phyloP scores from a whole-genome alignment of 2,329 filamentous ascomycete genomes.

The Pseudogymnoascus sp. region DNA sequence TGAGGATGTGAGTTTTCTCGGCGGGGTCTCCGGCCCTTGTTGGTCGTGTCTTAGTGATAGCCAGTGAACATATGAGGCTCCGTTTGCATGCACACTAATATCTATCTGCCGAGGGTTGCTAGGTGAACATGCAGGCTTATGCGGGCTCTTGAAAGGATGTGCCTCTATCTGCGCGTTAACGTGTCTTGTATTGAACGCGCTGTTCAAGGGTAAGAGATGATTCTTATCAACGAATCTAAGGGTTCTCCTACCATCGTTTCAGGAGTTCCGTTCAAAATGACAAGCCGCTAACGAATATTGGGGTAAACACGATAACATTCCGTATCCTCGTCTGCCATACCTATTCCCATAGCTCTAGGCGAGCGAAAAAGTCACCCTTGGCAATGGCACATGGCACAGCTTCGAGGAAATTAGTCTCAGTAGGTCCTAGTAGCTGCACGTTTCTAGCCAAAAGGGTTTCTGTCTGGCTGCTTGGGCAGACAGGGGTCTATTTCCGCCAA shows the following conservation, averaged over 20 bases:
- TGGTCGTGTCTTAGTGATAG: conserved; percentile 37
- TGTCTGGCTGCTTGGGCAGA: conserved; percentile 23
- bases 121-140: conserved; percentile 26
- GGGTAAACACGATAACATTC: background rate
- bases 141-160: conserved; percentile 28
- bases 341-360: background rate
- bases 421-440: conserved; percentile 9
- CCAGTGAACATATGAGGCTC: conserved; percentile 35
- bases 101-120: conserved; percentile 5
- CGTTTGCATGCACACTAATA: conserved; percentile 27
- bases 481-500: conserved; percentile 18
- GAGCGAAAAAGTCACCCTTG: background rate
- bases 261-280: background rate
- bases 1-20: conserved; percentile 33
- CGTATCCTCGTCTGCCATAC: background rate
- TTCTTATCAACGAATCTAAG: conserved; percentile 10
- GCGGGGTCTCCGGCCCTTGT: conserved; percentile 38
- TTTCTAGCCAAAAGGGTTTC: conserved; percentile 17
- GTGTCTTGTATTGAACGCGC: background rate
- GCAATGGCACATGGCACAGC: background rate
- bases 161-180: conserved; percentile 37
- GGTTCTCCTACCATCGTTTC: background rate
- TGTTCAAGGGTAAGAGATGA: conserved; percentile 30
- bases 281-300: conserved; percentile 2
- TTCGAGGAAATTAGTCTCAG: conserved; percentile 12